phyloP scores from a whole-genome alignment of 192 early-diverging fungal species.

The Bifiguratus adelaidae region DNA sequence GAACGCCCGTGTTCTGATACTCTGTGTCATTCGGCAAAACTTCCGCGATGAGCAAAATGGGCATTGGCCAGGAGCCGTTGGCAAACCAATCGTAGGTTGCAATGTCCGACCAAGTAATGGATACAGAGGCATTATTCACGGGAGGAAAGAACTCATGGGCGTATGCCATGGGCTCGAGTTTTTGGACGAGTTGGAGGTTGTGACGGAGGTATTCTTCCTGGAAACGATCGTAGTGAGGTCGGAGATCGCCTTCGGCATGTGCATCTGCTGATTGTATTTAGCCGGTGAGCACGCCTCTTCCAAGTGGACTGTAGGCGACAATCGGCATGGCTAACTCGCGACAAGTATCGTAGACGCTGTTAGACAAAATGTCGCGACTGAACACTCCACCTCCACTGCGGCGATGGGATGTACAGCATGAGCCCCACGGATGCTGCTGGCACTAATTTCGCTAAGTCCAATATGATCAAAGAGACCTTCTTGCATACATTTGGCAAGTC shows the following conservation, averaged over 20 bases:
- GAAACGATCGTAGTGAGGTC: slow-evolving; percentile 43
- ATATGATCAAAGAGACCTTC: too few species aligned
- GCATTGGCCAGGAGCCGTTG: not conserved
- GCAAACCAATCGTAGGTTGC: not conserved
- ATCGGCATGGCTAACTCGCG: slow-evolving; percentile 47
- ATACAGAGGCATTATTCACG: not conserved
- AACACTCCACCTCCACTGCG: too few species aligned
- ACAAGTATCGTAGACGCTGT: slow-evolving; percentile 40
- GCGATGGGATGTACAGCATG: too few species aligned
- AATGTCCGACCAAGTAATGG: not conserved
- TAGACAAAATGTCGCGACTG: slow-evolving; percentile 36
- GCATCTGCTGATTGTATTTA: slow-evolving; percentile 33
- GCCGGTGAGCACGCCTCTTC: slow-evolving; percentile 47
- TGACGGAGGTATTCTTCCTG: slow-evolving; percentile 35
- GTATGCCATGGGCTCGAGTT: slow-evolving; percentile 14
- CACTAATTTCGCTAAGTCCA: too few species aligned
- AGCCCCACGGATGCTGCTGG: too few species aligned
- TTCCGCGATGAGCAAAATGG: not conserved
- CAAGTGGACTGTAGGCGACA: slow-evolving; percentile 47
- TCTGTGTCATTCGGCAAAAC: not conserved
- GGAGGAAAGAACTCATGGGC: not conserved
- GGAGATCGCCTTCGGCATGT: slow-evolving; percentile 36
- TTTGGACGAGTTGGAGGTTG: slow-evolving; percentile 45
- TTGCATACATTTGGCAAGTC: too few species aligned
- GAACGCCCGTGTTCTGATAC: not conserved